Conservation (phyloP, 805 yeast species). For the Sugiyamaella chiloensis region DNA sequence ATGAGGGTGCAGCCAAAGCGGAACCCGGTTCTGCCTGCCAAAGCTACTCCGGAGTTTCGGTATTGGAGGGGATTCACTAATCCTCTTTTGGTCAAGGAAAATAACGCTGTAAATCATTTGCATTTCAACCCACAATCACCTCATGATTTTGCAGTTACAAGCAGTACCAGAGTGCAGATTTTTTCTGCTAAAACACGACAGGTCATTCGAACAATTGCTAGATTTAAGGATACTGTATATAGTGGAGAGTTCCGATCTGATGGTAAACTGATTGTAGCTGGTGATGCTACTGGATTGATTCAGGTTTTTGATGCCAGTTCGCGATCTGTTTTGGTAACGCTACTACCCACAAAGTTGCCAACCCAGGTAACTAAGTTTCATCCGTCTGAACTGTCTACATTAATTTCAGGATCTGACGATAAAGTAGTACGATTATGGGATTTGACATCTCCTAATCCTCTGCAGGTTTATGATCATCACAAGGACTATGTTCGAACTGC, state of each 20-base stretch:
- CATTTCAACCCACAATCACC: constrained; percentile 83
- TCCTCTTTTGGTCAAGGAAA: constrained; percentile 90
- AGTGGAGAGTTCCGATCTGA: constrained; percentile 89
- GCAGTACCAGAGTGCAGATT: constrained; percentile 86
- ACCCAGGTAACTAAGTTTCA: constrained; percentile 93
- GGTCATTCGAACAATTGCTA: constrained; percentile 75
- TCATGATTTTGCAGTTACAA: constrained; percentile 89
- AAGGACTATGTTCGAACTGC: constrained; percentile 86
- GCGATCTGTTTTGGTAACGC: constrained; percentile 70
- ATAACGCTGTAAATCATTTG: constrained; percentile 84
- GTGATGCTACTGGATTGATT: constrained; percentile 92
- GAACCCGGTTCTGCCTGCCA: constrained; percentile 75
- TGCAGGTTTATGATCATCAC: constrained; percentile 67
- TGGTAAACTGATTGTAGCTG: constrained; percentile 88
- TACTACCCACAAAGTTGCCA: constrained; percentile 82
- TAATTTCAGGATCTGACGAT: constrained; percentile 90
- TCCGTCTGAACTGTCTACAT: constrained; percentile 65
- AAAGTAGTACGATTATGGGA: constrained; percentile 84
- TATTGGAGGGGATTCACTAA: constrained; percentile 87
- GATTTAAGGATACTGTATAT: constrained; percentile 90
- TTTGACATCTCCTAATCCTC: constrained; percentile 76
- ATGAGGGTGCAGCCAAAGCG: constrained; percentile 63
- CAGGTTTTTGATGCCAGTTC: constrained; percentile 86
- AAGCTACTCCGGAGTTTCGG: constrained; percentile 87
- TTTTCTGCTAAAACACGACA: constrained; percentile 93